Conservation (phyloP, 495 filamentous ascomycete species). For the Terfezia boudieri region DNA sequence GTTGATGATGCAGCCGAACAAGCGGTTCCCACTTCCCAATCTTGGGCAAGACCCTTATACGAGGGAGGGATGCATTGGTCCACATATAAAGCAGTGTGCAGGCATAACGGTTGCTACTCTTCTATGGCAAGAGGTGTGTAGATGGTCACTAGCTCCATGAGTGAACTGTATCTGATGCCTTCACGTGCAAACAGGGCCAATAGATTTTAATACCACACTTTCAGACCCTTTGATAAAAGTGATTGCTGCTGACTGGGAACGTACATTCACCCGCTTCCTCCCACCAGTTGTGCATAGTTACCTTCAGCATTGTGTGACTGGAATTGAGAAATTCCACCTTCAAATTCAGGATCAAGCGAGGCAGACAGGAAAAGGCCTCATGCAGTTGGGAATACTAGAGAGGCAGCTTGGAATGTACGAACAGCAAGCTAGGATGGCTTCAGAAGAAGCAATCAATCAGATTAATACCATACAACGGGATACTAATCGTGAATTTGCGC, state of each 20-base stretch:
- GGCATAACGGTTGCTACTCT: slow-evolving; percentile 22
- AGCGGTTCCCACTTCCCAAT: neutral
- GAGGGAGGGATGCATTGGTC: slow-evolving; percentile 18
- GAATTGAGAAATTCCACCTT: slow-evolving; percentile 24
- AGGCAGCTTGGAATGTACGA: slow-evolving; percentile 27
- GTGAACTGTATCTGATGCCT: slow-evolving; percentile 7
- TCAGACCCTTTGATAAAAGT: slow-evolving; percentile 31
- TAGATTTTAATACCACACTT: slow-evolving; percentile 30
- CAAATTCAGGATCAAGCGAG: slow-evolving; percentile 22
- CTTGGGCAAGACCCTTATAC: neutral
- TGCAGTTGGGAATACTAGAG: slow-evolving; percentile 22
- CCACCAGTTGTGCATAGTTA: slow-evolving; percentile 5
- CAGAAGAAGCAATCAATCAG: slow-evolving; percentile 12
- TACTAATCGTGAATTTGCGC: slow-evolving; percentile 33
- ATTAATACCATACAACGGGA: slow-evolving; percentile 30
- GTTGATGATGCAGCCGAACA: neutral
- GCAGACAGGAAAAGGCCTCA: slow-evolving; percentile 19
- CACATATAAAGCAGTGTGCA: slow-evolving; percentile 41
- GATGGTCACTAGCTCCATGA: slow-evolving; percentile 17
- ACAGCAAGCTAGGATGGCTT: slow-evolving; percentile 20
- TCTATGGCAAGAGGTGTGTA: neutral
- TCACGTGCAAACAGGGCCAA: neutral
- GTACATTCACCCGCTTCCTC: slow-evolving; percentile 18
- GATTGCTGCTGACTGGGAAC: slow-evolving; percentile 36
- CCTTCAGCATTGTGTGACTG: slow-evolving; percentile 5